Conservation (phyloP, 2,329 filamentous ascomycete species). For the Claviceps sp. region DNA sequence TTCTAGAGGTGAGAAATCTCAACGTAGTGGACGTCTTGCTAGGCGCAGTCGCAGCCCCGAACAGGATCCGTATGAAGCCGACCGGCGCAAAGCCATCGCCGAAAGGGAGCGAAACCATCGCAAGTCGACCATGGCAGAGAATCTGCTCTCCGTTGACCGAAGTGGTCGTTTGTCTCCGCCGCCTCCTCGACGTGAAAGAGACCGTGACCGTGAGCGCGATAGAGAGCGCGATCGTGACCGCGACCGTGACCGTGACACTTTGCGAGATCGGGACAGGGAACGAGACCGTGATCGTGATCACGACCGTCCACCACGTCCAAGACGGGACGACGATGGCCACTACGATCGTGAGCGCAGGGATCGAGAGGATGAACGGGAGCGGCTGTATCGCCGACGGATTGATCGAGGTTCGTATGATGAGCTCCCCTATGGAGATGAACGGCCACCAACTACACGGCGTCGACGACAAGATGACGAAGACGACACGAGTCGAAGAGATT, state of each 20-base stretch:
- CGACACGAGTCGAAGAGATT: conserved; percentile 49
- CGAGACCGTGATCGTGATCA: conserved; percentile 23
- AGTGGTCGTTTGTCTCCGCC: conserved; percentile 30
- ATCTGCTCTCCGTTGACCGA: conserved; percentile 39
- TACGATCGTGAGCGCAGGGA: conserved; percentile 82
- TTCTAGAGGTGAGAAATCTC: conserved; percentile 47
- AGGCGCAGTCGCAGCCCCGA: conserved; percentile 80
- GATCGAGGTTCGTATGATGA: conserved; percentile 73
- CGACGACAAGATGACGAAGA: conserved; percentile 69
- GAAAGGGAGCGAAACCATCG: conserved; percentile 90
- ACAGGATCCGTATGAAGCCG: conserved; percentile 85
- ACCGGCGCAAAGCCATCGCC: conserved; percentile 83
- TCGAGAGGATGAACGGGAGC: conserved; percentile 80
- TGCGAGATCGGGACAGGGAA: conserved; percentile 20
- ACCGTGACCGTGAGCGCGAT: conserved; percentile 30
- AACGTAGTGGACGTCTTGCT: conserved; percentile 42
- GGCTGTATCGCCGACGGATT: conserved; percentile 66
- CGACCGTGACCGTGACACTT: conserved; percentile 14
- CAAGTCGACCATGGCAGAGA: conserved; percentile 60
- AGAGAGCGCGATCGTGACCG: conserved; percentile 19
- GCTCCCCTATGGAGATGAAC: conserved; percentile 76
- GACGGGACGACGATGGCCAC: conserved; percentile 50
- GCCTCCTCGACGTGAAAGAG: conserved; percentile 26
- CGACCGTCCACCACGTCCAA: conserved; percentile 37
- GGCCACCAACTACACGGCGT: conserved; percentile 52